phyloP scores from a whole-genome alignment of 2,329 filamentous ascomycete species.

The Hyphodiscus sp. region DNA sequence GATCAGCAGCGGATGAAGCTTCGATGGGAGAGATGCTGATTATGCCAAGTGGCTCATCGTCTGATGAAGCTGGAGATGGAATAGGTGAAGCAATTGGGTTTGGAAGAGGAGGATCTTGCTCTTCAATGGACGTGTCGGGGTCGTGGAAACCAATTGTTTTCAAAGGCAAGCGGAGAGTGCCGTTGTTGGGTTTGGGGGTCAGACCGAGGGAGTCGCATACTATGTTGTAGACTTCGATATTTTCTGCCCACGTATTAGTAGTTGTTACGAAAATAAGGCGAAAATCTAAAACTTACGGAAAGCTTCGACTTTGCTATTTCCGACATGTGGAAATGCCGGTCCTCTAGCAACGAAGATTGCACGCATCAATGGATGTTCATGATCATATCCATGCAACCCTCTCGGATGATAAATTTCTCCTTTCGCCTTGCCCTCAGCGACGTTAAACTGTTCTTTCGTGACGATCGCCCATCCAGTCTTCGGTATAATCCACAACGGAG shows the following conservation, averaged over 20 bases:
- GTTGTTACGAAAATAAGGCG: background rate
- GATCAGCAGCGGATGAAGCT: constrained; percentile 23
- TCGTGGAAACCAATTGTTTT: constrained; percentile 41
- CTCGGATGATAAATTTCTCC: constrained; percentile 68
- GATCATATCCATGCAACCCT: constrained; percentile 91
- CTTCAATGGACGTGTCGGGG: constrained; percentile 39
- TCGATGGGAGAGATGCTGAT: constrained; percentile 28
- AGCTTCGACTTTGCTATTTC: constrained; percentile 69
- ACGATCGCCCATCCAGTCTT: constrained; percentile 92
- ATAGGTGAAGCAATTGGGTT: background rate
- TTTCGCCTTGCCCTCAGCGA: constrained; percentile 58
- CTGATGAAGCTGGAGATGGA: background rate
- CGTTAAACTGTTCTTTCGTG: constrained; percentile 69
- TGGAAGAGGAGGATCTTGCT: constrained; percentile 44
- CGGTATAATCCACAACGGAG: constrained; percentile 89
- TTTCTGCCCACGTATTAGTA: constrained; percentile 53
- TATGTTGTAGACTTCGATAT: constrained; percentile 91
- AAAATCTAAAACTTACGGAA: constrained; percentile 64
- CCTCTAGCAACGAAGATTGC: constrained; percentile 91
- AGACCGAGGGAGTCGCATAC: constrained; percentile 82
- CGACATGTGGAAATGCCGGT: constrained; percentile 81
- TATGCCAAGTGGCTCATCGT: constrained; percentile 1
- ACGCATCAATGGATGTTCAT: constrained; percentile 90
- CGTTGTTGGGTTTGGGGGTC: constrained; percentile 72
- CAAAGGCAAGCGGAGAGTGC: constrained; percentile 70